Conservation (phyloP, 2,329 filamentous ascomycete genomes). For the Exophiala calicioides region DNA sequence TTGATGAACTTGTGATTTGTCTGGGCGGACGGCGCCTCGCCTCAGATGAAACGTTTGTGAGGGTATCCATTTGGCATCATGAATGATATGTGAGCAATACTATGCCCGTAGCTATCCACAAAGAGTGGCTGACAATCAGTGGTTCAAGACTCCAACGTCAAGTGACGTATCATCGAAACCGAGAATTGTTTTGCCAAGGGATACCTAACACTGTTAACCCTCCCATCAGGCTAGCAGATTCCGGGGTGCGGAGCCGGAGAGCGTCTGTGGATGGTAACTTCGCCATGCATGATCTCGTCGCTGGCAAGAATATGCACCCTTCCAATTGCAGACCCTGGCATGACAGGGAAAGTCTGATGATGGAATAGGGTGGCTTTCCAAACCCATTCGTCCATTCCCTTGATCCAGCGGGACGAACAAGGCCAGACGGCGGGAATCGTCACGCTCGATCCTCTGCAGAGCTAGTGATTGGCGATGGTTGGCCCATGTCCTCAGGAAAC, state of each 20-base stretch:
- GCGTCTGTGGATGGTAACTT: conserved; percentile 6
- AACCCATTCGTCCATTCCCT: neutral
- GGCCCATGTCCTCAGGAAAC: conserved; percentile 13
- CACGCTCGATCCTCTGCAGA: conserved; percentile 10
- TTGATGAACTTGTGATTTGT: no score
- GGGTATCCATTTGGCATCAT: neutral
- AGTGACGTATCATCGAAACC: conserved; percentile 12
- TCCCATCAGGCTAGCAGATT: neutral
- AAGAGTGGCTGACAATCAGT: neutral
- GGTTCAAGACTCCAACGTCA: conserved; percentile 9
- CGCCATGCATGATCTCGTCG: conserved; percentile 10
- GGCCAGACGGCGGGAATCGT: conserved; percentile 12
- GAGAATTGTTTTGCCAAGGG: neutral
- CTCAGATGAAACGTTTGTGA: neutral
- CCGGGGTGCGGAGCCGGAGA: neutral
- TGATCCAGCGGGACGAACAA: conserved; percentile 1
- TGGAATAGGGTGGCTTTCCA: neutral
- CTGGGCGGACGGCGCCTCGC: no score
- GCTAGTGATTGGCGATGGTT: conserved; percentile 12
- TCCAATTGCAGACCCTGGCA: conserved; percentile 3
- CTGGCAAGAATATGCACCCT: conserved; percentile 1
- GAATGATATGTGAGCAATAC: conserved; percentile 8
- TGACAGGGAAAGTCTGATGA: neutral
- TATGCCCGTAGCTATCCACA: conserved; percentile 9
- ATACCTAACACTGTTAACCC: neutral